Evolutionary conservation across 495 filamentous ascomycete species (phyloP).

Genomic region (Evansstolkia leycettana): DNA sequence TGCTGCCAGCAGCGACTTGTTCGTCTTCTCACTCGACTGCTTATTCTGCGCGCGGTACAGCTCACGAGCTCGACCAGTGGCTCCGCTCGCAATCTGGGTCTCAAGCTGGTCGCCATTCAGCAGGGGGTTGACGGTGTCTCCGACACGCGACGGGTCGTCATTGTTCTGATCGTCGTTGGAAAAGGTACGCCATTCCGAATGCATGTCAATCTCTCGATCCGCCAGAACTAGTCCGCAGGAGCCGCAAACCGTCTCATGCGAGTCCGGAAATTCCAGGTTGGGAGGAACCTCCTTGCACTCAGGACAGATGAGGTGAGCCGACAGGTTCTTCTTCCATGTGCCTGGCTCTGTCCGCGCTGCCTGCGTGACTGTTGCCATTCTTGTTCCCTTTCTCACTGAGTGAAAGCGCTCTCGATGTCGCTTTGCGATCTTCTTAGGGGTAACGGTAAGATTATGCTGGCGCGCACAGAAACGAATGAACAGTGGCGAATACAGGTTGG

Average conservation of each 20-base stretch:
- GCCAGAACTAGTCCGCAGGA: slow-evolving; percentile 87
- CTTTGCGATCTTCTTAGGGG: slow-evolving; percentile 29
- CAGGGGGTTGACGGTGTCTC: slow-evolving; percentile 76
- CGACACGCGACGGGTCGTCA: slow-evolving; percentile 95
- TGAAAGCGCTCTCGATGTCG: slow-evolving; percentile 16
- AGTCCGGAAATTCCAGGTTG: slow-evolving; percentile 87
- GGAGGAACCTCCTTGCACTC: slow-evolving; percentile 89
- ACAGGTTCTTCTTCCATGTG: slow-evolving; percentile 66
- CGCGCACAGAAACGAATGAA: slow-evolving; percentile 40
- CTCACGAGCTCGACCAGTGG: slow-evolving; percentile 59
- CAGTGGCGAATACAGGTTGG: slow-evolving; percentile 55
- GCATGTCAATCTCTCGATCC: slow-evolving; percentile 83
- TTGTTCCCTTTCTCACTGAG: slow-evolving; percentile 12
- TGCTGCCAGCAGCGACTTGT: slow-evolving; percentile 63
- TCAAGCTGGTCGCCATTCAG: slow-evolving; percentile 87
- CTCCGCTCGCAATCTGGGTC: slow-evolving; percentile 74
- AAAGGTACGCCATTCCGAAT: slow-evolving; percentile 98
- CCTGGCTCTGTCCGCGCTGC: slow-evolving; percentile 15
- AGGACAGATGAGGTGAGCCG: slow-evolving; percentile 65
- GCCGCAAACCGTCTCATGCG: slow-evolving; percentile 83
- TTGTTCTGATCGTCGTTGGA: slow-evolving; percentile 92
- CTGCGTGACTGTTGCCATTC: slow-evolving; percentile 25
- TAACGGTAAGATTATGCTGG: slow-evolving; percentile 31
- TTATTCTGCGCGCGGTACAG: slow-evolving; percentile 82
- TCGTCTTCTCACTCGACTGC: slow-evolving; percentile 71